Evolutionary conservation across 2,329 filamentous ascomycete genomes (phyloP).

Genomic region (Xylariaceae sp.): DNA sequence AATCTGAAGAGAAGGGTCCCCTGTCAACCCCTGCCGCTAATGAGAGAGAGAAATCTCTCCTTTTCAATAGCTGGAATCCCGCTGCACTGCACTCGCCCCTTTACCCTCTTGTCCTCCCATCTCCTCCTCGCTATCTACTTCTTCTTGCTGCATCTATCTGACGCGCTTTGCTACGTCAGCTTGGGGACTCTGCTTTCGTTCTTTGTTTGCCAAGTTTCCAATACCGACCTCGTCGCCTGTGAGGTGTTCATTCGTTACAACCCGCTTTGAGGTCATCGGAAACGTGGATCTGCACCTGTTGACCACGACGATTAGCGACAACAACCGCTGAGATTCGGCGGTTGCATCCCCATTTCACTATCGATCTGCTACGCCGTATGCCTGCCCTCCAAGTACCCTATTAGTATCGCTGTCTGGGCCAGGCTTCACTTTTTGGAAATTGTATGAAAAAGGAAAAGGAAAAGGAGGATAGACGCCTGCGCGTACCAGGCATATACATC

Average conservation of each 20-base stretch:
- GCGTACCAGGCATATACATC: conserved; percentile 4
- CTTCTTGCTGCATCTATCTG: conserved; percentile 20
- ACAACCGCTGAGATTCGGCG: conserved; percentile 2
- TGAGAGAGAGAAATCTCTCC: conserved; percentile 29
- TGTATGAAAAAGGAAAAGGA: neutral
- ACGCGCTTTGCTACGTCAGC: conserved; percentile 21
- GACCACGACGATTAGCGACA: conserved; percentile 10
- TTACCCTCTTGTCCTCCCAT: conserved; percentile 15
- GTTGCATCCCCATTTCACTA: conserved; percentile 4
- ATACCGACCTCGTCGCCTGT: conserved; percentile 20
- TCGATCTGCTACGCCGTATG: conserved; percentile 8
- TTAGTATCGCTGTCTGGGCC: conserved; percentile 5
- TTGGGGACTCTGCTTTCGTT: conserved; percentile 21
- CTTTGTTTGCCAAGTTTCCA: conserved; percentile 23
- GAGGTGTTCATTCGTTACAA: conserved; percentile 32
- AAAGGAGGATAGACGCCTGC: conserved; percentile 2
- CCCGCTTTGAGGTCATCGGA: conserved; percentile 10
- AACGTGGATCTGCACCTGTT: conserved; percentile 3
- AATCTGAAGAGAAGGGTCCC: conserved; percentile 21
- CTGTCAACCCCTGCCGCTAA: conserved; percentile 25
- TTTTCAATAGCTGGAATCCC: conserved; percentile 27
- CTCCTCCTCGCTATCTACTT: conserved; percentile 10
- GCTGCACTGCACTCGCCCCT: conserved; percentile 22
- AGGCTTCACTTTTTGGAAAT: conserved; percentile 2
- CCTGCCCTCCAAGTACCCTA: conserved; percentile 1